Evolutionary conservation across 2,329 filamentous ascomycete species (phyloP), one percentile per base, ranked within the genome.

Genomic region (Ophiocordyceps camponoti-leonardi): DNA sequence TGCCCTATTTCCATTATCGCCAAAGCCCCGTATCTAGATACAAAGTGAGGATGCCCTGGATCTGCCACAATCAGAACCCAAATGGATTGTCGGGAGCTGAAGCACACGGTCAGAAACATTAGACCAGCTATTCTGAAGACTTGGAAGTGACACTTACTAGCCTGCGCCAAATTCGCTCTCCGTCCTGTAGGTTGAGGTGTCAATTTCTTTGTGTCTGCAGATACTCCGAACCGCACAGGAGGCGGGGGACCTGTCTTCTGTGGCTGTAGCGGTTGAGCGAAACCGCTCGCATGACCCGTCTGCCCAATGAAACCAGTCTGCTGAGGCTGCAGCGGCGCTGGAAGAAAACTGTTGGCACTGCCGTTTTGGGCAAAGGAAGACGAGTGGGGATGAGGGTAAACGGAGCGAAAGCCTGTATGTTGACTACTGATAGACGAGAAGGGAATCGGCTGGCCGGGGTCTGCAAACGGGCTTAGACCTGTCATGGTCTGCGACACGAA

Each of bases 131-230:
- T 6, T 12, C 4, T 30, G 7, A 6, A 12, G 37, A 13, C 6
- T 41, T 14, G 39, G 18, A 19, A 16, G 3, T 6, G 37, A 13
- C 30, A 88, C 90, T 83, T 81, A 96, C 90, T 98, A 58, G 92
- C 92, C 77, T 93, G 85, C 45, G 84, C 74, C 53, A 98, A 72
- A 61, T 96, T 95, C 47, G 92, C 92, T 68, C 84, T 79, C 55
- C 83, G 72, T 51, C 92, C 92, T 7, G 92, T 98, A 26, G 86
- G 75, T 67, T 96, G 92, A 28, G 88, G 79, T 49, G 76, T 72
- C 54, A 96, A 66, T 62, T 84, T 92, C 64, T 87, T 86, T 28
- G 78, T 68, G 43, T 79, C 77, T 26, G 71, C 68, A 47, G 76
- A 72, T 33, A 94, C 80, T 37, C 92, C 92, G 60, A 98, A 98